Percentiles rank a stretch among this genome's conserved stretches.
These are phyloP conservation scores for Penicillium verrucosum DNA, from an alignment of 2,329 filamentous ascomycete species.

Conservation along the genomic window DNA sequence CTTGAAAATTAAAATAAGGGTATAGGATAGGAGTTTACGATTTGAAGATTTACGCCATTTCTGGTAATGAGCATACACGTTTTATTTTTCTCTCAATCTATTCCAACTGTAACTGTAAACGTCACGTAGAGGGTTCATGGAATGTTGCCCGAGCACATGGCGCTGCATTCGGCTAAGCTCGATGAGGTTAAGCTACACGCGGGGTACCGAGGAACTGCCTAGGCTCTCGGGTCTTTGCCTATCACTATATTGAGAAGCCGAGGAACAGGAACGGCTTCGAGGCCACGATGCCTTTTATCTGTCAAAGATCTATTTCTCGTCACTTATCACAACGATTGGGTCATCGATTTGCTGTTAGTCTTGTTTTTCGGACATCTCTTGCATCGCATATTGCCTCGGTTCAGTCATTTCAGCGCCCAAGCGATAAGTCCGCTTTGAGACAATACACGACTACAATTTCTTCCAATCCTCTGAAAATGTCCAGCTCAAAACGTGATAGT, in stretches of 20 bases:
- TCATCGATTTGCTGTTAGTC: background rate
- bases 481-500: constrained; percentile 27
- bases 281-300: constrained; percentile 12
- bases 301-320: background rate
- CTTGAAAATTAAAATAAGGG: constrained; percentile 32
- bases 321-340: constrained; percentile 1
- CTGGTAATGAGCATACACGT: constrained; percentile 20
- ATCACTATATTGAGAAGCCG: constrained; percentile 10
- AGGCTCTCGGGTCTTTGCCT: constrained; percentile 20
- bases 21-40: constrained; percentile 33
- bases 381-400: background rate
- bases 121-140: background rate
- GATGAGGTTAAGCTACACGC: constrained; percentile 19
- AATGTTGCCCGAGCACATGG: constrained; percentile 13
- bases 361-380: background rate
- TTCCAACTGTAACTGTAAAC: background rate
- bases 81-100: constrained; percentile 4
- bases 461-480: constrained; percentile 19
- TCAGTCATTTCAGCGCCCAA: background rate
- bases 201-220: constrained; percentile 26
- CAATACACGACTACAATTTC: constrained; percentile 12
- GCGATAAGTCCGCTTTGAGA: constrained; percentile 1
- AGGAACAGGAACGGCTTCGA: background rate
- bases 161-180: constrained; percentile 16
- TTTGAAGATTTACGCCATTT: constrained; percentile 25